Base-by-base conservation (phyloP, 2,329 filamentous ascomycete genomes). In the Penicillium rolfsii region DNA sequence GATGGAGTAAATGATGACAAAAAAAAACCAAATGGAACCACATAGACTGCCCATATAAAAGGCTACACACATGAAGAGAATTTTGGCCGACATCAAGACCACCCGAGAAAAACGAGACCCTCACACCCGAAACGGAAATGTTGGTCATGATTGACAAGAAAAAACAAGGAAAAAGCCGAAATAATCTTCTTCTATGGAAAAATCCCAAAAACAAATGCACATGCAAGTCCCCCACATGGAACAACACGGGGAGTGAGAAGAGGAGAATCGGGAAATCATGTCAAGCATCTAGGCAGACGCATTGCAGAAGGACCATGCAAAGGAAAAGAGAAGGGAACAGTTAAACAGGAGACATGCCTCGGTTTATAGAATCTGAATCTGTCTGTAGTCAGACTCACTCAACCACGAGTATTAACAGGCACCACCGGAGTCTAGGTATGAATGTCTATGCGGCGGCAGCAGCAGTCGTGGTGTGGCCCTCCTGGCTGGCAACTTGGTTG, bases 391-490 rank as follows among this genome's bases (percentile, higher is more conserved):
- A n/a, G 8, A 24, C n/a, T 22, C n/a, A 16, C 24, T 46, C 28
- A 11, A 19, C 12, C n/a, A 30, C 28, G 4, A 2, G 28, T 33
- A 49, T 19, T 33, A 28, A 46, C 43, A 26, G n/a, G 28, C 38
- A 52, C 33, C 19, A n/a, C 48, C 30, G 8, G 30, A 22, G 14
- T 16, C 40, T 36, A 22, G 19, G 19, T 22, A 33, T 49, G 19
- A 19, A 22, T 38, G 33, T 59, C 63, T 65, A 67, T 57, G 55
- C 65, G 3, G 59, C 50, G 19, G 19, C 65, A 5, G 59, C 50
- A 26, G 55, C 57, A 22, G 61, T 60, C 14, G 60, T 60, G 45
- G 63, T 59, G 30, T 61, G 64, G 38, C 52, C 26, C 36, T 67
- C 58, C 28, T 56, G 54, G 46, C 24, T 52, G 5, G 55, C 14